Evolutionary conservation across 768 basidiomycete species (phyloP), one percentile per base, ranked within the genome.

Genomic region (Amanita polypyramis): DNA sequence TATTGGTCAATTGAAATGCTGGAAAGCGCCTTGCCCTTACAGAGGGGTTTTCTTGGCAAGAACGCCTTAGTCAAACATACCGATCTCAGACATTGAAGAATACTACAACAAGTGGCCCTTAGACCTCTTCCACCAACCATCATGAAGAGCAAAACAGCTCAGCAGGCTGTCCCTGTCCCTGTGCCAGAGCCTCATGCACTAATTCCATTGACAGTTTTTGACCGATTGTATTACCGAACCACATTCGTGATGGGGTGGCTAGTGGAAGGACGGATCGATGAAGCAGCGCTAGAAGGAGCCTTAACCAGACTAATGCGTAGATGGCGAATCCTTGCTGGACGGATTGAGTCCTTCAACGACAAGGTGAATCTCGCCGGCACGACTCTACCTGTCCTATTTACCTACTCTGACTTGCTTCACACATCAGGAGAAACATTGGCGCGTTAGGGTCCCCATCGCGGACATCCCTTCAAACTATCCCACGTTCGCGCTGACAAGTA

Each of bases 401-500:
- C 17, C 19, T 5, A 17, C 37, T 38, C 4, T 20, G 17, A n/a
- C 17, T 17, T 48, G 20, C 5, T 29, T 12, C 8, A 27, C 23
- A 33, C 40, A 27, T 41, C 30, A 25, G 15, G 17, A 43, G 30
- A 34, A 43, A 17, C 33, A 21, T 20, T 8, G 10, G 48, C 59
- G 55, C 41, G 51, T 72, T 9, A 59, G 57, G 15, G 59, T 70
- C 35, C 70, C 72, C 10, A 52, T 70, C 0, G 67, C 62, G 10
- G 52, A 56, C 25, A 54, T 70, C 3, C 63, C 65, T 1, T 43
- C 54, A 2, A 57, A 60, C 32, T 72, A 72, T 44, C 51, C 52
- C 6, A 65, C 67, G 2, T 72, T 60, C 45, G 53, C 60, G 2
- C 53, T 74, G 25, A 72, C 70, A 12, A 63, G 59, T 3, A 53